A percentile compares a stretch with the other conserved stretches of the same genome.
These are phyloP conservation scores for Hibiscus trionum DNA, from an alignment of 345 rosid genomes.

Conservation along the genomic window DNA sequence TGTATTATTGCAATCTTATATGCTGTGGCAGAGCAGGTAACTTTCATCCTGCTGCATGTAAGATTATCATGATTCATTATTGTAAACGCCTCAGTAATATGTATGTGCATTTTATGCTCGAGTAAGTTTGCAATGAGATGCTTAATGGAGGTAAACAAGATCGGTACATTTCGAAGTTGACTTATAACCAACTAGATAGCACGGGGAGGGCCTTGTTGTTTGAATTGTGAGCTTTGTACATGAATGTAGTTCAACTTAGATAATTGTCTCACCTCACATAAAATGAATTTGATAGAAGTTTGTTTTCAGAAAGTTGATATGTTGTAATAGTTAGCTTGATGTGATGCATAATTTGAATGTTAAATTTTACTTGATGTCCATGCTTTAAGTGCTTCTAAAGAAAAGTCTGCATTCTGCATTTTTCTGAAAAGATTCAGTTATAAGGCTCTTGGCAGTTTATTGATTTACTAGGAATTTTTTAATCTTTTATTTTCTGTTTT, in stretches of 20 bases:
- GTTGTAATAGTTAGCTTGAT: background rate
- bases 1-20: conserved; percentile 94
- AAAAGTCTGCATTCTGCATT: background rate
- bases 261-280: background rate
- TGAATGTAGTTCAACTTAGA: background rate
- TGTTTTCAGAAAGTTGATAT: background rate
- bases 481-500: too few species aligned
- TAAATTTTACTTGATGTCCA: background rate
- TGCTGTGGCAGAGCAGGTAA: conserved; percentile 93
- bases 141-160: background rate
- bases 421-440: background rate
- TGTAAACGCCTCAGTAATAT: background rate
- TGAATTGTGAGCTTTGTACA: background rate
- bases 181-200: background rate
- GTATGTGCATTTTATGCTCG: background rate
- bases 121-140: background rate
- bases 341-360: background rate
- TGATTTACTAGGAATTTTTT: background rate
- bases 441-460: background rate
- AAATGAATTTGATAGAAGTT: background rate
- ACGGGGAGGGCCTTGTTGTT: background rate
- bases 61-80: background rate
- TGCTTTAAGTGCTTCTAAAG: background rate
- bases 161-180: background rate
- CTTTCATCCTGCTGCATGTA: conserved; percentile 10